Percentiles rank a stretch among this genome's conserved stretches.
Conservation (phyloP, 2,329 filamentous ascomycete species). For the Emmonsia crescens region DNA sequence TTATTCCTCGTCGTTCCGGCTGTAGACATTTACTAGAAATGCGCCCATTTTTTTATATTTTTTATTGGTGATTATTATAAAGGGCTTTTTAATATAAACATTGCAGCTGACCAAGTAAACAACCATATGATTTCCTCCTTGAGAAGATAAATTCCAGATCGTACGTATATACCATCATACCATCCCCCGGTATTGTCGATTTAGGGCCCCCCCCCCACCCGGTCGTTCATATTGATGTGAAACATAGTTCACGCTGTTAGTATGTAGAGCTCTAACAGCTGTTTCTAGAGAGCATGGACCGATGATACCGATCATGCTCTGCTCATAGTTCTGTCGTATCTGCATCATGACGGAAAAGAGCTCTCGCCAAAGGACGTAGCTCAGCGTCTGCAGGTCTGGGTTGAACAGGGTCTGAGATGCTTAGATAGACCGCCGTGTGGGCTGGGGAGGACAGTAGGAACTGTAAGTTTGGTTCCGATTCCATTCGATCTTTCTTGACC, state of each 20-base stretch:
- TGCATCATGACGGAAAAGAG: conserved; percentile 33
- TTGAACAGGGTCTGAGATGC: conserved; percentile 36
- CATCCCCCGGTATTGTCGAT: not conserved
- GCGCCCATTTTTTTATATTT: not conserved
- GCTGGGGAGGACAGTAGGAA: conserved; percentile 38
- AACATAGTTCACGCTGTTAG: not conserved
- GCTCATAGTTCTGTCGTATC: conserved; percentile 39
- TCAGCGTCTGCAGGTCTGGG: conserved; percentile 38
- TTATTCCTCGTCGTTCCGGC: not conserved
- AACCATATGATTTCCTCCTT: not conserved
- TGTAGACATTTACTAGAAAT: not conserved
- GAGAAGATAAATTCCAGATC: conserved; percentile 25
- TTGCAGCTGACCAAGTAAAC: not conserved
- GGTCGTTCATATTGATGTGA: no score
- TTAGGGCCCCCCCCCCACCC: no score
- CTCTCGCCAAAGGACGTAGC: conserved; percentile 36
- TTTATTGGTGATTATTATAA: not conserved
- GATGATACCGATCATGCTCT: conserved; percentile 47
- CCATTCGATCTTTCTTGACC: no score
- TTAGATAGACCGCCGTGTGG: conserved; percentile 41
- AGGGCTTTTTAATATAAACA: not conserved
- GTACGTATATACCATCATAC: no score
- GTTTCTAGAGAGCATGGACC: conserved; percentile 37
- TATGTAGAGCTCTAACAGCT: not conserved
- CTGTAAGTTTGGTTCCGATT: conserved; percentile 20